Evolutionary conservation across 1,284 basidiomycete species (phyloP), one percentile per base, ranked within the genome.

Genomic region (Mixia osmundae): DNA sequence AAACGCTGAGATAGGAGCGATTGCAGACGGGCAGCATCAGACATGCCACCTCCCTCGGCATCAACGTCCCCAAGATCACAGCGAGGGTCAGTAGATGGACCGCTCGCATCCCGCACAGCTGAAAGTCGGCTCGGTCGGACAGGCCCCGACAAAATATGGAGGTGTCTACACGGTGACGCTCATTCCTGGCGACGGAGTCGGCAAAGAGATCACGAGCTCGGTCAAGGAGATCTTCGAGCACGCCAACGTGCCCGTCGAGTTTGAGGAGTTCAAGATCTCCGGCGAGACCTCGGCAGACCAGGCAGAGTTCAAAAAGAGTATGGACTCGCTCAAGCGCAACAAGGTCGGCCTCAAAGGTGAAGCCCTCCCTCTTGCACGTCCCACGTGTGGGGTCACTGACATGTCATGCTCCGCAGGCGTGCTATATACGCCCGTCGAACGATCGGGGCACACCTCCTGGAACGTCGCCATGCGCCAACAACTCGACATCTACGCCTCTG

Each of bases 401-500:
- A 18, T 18, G 18, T 21, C 36, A 26, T 30, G 10, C 5, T 24
- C 19, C n/a, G 15, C 47, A 91, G 83, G 91, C 53, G 95, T 97
- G 51, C 76, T 97, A 45, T 95, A 89, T 66, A 99, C 91, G 32
- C 91, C 89, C 48, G 85, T 91, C 54, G 91, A 87, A 40, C 77
- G 82, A 56, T 73, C 72, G 25, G 87, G 85, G 19, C 91, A 97
- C 63, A 87, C 91, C 53, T 95, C 87, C 44, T 97, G 91, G 91
- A 99, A 99, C 60, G 89, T 99, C 42, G 91, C 91, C 46, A 94
- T 99, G 82, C 79, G 91, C 52, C 89, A 95, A 60, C 79, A 89
- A 56, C 76, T 50, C 51, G 89, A 97, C 61, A 97, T 99, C 50
- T 99, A 95, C 61, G 89, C 91, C 28, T 94, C 87, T 18, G 78